phyloP scores from a whole-genome alignment of 352 stramenopile species.

The Phytophthora rubi region DNA sequence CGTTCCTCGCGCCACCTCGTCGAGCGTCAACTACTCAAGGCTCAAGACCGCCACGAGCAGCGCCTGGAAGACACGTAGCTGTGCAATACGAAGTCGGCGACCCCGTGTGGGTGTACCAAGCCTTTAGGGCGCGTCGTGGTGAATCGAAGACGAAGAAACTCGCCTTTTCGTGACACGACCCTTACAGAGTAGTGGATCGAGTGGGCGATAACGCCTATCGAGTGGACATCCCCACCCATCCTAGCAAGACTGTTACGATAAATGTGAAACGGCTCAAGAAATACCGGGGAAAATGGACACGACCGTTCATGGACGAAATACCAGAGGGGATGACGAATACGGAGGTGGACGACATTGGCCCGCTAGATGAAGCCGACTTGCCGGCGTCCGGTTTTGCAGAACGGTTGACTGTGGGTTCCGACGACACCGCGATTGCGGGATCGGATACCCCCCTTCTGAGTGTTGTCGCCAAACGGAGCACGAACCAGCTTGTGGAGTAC shows the following conservation, averaged over 20 bases:
- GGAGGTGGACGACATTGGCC: background rate
- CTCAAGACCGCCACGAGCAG: slow-evolving; percentile 5
- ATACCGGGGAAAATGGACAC: background rate
- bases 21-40: background rate
- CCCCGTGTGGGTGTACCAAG: background rate
- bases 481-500: background rate
- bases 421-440: background rate
- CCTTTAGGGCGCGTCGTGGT: background rate
- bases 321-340: background rate
- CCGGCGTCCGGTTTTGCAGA: background rate
- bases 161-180: slow-evolving; percentile 2
- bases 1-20: background rate
- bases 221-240: background rate
- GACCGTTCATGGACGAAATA: background rate
- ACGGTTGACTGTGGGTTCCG: background rate
- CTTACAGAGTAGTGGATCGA: background rate
- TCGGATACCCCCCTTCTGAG: background rate
- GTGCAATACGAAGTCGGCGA: background rate
- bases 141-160: background rate
- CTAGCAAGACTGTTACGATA: background rate
- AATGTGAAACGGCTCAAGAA: slow-evolving; percentile 14
- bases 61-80: background rate
- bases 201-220: background rate
- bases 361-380: background rate
- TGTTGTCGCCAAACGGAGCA: background rate